Percentiles rank a stretch among this genome's conserved stretches.
These are phyloP conservation scores for Moricandia arvensis DNA, from an alignment of 345 rosid genomes.

Conservation along the genomic window DNA sequence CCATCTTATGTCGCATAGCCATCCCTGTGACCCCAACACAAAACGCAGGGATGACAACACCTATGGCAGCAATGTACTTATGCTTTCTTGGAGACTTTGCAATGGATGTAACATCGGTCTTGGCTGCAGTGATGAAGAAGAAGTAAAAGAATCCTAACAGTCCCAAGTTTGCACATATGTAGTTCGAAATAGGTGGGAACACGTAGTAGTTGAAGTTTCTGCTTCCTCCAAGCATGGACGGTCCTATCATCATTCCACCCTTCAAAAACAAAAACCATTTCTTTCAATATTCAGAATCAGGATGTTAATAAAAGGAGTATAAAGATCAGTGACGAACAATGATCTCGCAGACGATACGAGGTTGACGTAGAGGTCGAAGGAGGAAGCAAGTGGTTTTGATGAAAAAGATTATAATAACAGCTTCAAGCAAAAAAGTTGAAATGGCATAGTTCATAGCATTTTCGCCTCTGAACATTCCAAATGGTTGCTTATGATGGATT, in stretches of 20 bases:
- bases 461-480: slow-evolving; percentile 48
- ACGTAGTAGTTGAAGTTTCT: slow-evolving; percentile 27
- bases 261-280: slow-evolving; percentile 18
- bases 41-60: slow-evolving; percentile 37
- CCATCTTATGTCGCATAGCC: slow-evolving; percentile 36
- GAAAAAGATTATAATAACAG: slow-evolving; percentile 41
- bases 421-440: slow-evolving; percentile 43
- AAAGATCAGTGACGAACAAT: slow-evolving; percentile 48
- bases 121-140: slow-evolving; percentile 54
- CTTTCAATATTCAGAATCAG: not conserved
- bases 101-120: slow-evolving; percentile 46
- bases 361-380: slow-evolving; percentile 73
- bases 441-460: slow-evolving; percentile 44
- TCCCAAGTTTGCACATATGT: slow-evolving; percentile 54
- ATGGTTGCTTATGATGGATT: slow-evolving; percentile 10
- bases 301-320: not conserved
- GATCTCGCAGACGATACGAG: slow-evolving; percentile 65
- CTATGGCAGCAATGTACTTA: slow-evolving; percentile 37
- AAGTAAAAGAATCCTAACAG: slow-evolving; percentile 53
- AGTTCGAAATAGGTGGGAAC: slow-evolving; percentile 48
- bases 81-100: slow-evolving; percentile 46
- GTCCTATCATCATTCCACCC: slow-evolving; percentile 84
- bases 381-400: slow-evolving; percentile 44
- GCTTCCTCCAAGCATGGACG: slow-evolving; percentile 60
- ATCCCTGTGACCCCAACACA: slow-evolving; percentile 3